Percentiles rank a stretch among this genome's conserved stretches.
These are phyloP conservation scores for Corymbia citriodora DNA, from an alignment of 441 rosid species.

Conservation along the genomic window DNA sequence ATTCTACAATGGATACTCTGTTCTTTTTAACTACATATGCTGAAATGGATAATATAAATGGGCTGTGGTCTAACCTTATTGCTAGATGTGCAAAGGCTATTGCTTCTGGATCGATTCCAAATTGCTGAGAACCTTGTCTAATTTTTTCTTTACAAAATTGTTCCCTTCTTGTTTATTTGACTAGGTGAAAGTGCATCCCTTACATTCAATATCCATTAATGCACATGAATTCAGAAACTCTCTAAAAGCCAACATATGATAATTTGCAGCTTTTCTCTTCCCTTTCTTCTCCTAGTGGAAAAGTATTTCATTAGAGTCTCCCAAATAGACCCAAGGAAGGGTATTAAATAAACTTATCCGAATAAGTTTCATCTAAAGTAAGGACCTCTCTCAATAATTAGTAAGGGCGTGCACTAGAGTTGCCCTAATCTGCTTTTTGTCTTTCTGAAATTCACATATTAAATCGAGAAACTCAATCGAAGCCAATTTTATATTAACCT, in stretches of 20 bases:
- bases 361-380: neutral
- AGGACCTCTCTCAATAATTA: neutral
- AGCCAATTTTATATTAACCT: neutral
- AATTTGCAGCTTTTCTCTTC: neutral
- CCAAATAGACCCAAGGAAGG: too few relatives aligned
- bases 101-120: fast-evolving
- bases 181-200: fast-evolving
- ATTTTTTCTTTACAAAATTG: neutral
- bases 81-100: fast-evolving
- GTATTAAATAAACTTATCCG: fast-evolving
- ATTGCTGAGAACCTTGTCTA: fast-evolving
- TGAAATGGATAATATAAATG: fast-evolving
- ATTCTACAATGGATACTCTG: neutral
- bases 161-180: fast-evolving
- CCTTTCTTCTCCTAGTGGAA: neutral
- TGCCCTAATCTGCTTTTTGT: neutral
- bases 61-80: fast-evolving
- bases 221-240: neutral
- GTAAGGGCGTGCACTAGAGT: neutral
- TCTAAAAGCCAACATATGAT: fast-evolving
- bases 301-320: too few relatives aligned
- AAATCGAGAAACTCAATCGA: neutral
- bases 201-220: neutral
- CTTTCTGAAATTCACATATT: neutral
- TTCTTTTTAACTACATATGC: fast-evolving